Percentiles rank a stretch among this genome's conserved stretches.
Evolutionary conservation across 2,329 filamentous ascomycete species (phyloP).

Genomic region (Colletotrichum sp.): DNA sequence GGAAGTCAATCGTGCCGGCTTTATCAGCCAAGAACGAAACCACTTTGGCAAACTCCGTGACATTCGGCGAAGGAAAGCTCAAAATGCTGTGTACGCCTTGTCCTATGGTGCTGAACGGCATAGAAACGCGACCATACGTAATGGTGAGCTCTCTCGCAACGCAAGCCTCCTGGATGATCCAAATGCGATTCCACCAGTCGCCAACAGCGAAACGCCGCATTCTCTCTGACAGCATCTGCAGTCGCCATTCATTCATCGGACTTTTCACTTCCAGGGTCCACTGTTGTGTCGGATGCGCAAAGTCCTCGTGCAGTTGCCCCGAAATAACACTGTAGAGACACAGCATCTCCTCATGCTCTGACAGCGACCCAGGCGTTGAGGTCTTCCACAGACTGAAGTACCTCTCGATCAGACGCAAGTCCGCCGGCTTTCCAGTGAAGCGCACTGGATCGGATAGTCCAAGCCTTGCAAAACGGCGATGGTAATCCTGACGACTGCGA

Average conservation of each 20-base stretch:
- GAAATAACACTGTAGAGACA: not conserved
- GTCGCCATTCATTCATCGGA: not conserved
- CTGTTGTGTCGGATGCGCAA: fast-evolving
- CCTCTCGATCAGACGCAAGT: not conserved
- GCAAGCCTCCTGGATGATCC: constrained; percentile 23
- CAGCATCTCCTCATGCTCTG: not conserved
- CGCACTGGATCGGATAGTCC: not conserved
- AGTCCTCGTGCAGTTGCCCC: not conserved
- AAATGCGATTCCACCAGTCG: constrained; percentile 20
- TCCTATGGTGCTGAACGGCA: not conserved
- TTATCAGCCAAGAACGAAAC: not conserved
- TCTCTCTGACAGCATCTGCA: not conserved
- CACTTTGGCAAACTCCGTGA: not conserved
- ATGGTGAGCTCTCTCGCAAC: constrained; percentile 6
- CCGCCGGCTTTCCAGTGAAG: not conserved
- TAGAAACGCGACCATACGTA: not conserved
- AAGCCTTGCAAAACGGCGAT: not conserved
- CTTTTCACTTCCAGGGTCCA: not conserved
- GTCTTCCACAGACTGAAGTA: not conserved
- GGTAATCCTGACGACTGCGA: not conserved
- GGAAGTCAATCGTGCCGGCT: not conserved
- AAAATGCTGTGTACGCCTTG: not conserved
- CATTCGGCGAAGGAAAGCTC: not conserved
- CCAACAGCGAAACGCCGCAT: not conserved
- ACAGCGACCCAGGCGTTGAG: not conserved